Percentiles rank a stretch among this genome's conserved stretches.
Evolutionary conservation across 2,329 filamentous ascomycete species (phyloP).

Genomic region (Alternaria consortialis): DNA sequence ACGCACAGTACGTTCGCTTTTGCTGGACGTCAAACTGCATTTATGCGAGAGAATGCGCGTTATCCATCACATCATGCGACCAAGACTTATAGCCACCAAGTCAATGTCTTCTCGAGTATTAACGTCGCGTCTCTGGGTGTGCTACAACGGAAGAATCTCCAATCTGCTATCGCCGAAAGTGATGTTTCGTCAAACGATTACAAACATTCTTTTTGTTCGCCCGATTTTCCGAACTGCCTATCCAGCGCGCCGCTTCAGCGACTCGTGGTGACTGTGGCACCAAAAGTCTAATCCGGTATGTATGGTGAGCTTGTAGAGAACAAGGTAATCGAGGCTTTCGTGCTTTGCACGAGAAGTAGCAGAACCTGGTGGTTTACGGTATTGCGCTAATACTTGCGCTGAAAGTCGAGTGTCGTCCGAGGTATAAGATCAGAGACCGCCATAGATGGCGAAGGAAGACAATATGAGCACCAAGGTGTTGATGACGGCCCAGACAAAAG

Average conservation of each 20-base stretch:
- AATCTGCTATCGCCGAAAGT: not conserved
- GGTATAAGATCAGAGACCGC: conserved; percentile 69
- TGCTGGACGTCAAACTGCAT: not conserved
- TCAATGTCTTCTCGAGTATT: not conserved
- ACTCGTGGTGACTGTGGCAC: not conserved
- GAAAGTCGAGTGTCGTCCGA: not conserved
- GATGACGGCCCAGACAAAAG: conserved; percentile 85
- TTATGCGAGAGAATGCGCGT: not conserved
- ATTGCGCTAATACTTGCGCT: not conserved
- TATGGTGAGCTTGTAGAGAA: not conserved
- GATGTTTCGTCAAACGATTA: not conserved
- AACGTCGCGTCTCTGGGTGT: not conserved
- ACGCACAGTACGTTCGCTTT: not conserved
- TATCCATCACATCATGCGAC: not conserved
- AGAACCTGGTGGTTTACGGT: not conserved
- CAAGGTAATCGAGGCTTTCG: not conserved
- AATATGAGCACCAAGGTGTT: conserved; percentile 84
- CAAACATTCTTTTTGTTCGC: not conserved
- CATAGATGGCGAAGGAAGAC: conserved; percentile 92
- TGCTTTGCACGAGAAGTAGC: not conserved
- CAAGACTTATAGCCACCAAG: not conserved
- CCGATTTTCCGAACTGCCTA: too few species aligned
- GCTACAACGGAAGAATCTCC: not conserved
- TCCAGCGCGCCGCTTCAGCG: not conserved
- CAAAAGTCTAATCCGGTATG: not conserved